Evolutionary conservation across 345 rosid genomes (phyloP).

Genomic region (Microthlaspi erraticum): DNA sequence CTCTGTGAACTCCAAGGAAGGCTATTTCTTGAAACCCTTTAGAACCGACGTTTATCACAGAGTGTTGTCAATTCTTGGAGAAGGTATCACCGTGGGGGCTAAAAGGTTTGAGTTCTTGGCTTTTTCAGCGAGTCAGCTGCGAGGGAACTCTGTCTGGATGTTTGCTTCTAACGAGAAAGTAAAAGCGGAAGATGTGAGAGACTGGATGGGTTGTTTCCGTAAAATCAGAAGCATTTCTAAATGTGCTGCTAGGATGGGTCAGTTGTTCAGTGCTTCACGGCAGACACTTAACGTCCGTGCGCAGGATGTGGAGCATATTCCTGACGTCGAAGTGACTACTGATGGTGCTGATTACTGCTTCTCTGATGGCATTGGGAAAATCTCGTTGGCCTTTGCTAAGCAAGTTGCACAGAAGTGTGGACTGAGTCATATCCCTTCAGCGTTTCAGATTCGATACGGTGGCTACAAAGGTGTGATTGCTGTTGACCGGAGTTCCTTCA

Average conservation of each 20-base stretch:
- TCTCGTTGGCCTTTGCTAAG: slow-evolving; percentile 71
- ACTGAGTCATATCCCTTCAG: slow-evolving; percentile 74
- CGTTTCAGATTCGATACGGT: slow-evolving; percentile 95
- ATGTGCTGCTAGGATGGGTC: slow-evolving; percentile 99
- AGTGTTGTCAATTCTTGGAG: slow-evolving; percentile 67
- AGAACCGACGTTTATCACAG: slow-evolving; percentile 76
- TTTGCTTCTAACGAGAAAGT: slow-evolving; percentile 85
- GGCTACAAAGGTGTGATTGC: slow-evolving; percentile 95
- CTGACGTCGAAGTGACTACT: slow-evolving; percentile 73
- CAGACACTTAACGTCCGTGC: slow-evolving; percentile 70
- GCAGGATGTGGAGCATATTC: slow-evolving; percentile 77
- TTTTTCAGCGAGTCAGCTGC: slow-evolving; percentile 92
- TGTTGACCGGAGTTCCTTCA: slow-evolving; percentile 73
- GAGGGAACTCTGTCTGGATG: slow-evolving; percentile 94
- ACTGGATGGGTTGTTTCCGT: slow-evolving; percentile 97
- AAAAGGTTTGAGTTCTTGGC: slow-evolving; percentile 87
- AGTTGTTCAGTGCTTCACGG: slow-evolving; percentile 82
- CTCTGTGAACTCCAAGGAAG: slow-evolving; percentile 67
- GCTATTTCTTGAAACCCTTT: slow-evolving; percentile 67
- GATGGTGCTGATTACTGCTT: slow-evolving; percentile 80
- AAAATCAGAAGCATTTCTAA: slow-evolving; percentile 77
- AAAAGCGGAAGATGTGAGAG: slow-evolving; percentile 80
- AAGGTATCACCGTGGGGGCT: slow-evolving; percentile 75
- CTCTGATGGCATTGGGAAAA: slow-evolving; percentile 97
- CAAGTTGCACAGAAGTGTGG: slow-evolving; percentile 85